Conservation (phyloP, 192 early-diverging fungal genomes). For the Phlyctochytrium bullatum region DNA sequence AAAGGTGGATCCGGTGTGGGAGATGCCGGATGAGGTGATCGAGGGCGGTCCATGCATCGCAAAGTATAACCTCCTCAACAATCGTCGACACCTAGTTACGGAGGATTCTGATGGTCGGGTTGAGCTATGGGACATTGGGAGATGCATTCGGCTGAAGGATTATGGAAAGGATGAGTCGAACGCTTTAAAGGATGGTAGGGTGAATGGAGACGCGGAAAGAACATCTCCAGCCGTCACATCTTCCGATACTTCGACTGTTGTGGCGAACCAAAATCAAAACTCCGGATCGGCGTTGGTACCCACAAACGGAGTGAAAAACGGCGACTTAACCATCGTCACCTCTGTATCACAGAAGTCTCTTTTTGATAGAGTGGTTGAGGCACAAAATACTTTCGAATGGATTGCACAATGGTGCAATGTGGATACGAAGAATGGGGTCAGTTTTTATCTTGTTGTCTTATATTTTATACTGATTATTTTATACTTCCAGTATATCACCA, state of each 20-base stretch:
- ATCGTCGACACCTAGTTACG: constrained; percentile 82
- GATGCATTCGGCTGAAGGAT: constrained; percentile 50
- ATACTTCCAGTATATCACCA: constrained; percentile 55
- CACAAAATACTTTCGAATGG: constrained; percentile 67
- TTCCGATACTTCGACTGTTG: too few relatives aligned
- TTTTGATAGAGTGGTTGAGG: constrained; percentile 54
- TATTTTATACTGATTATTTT: background rate
- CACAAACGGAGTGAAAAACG: constrained; percentile 6
- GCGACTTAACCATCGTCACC: background rate
- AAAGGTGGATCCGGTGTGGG: constrained; percentile 40
- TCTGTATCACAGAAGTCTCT: constrained; percentile 1
- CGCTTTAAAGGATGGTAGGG: background rate
- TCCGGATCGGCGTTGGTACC: too few relatives aligned
- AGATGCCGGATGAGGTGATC: constrained; percentile 32
- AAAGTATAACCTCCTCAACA: constrained; percentile 78
- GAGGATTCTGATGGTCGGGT: constrained; percentile 77
- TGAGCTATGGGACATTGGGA: constrained; percentile 89
- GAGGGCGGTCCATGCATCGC: constrained; percentile 45
- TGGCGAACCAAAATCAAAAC: too few relatives aligned
- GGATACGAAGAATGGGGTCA: constrained; percentile 85
- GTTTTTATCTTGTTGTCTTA: constrained; percentile 14
- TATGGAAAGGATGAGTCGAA: constrained; percentile 3
- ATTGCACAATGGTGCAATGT: constrained; percentile 90
- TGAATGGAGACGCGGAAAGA: background rate
- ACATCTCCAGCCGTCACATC: too few relatives aligned